These are phyloP conservation scores for Candida silvatica DNA, from an alignment of 805 yeast genomes.

Conservation along the genomic window DNA sequence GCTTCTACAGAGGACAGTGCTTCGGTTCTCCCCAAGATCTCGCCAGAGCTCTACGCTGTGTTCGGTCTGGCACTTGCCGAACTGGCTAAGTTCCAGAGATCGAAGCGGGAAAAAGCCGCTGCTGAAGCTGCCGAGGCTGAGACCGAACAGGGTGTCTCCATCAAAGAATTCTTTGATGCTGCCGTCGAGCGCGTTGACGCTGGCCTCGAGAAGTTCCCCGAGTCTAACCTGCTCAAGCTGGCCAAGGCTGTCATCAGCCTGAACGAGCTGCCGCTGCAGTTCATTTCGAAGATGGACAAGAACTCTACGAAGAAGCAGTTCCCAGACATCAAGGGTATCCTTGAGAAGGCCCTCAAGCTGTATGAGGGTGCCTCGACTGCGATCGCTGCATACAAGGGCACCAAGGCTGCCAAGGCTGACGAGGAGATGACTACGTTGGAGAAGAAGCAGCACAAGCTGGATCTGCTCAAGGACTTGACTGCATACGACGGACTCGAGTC, in stretches of 20 bases:
- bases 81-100: conserved; percentile 38
- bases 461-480: conserved; percentile 18
- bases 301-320: conserved; percentile 28
- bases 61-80: conserved; percentile 69
- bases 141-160: conserved; percentile 19
- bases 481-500: conserved; percentile 45
- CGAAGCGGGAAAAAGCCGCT: conserved; percentile 19
- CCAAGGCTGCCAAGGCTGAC: too few species aligned
- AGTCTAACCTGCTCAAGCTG: conserved; percentile 36
- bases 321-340: conserved; percentile 28
- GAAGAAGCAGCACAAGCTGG: conserved; percentile 12
- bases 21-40: conserved; percentile 13
- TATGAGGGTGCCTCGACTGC: conserved; percentile 34
- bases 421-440: conserved; percentile 9
- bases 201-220: conserved; percentile 48
- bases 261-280: conserved; percentile 51
- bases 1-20: neutral
- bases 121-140: conserved; percentile 6
- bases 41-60: conserved; percentile 56
- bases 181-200: conserved; percentile 60
- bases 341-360: conserved; percentile 37
- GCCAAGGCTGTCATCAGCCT: conserved; percentile 48
- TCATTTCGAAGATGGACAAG: conserved; percentile 39
- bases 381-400: too few species aligned
- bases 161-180: conserved; percentile 47